Percentiles rank a stretch among this genome's conserved stretches.
Evolutionary conservation across 768 basidiomycete genomes (phyloP).

Genomic region (Neoboletus subvelutipes): DNA sequence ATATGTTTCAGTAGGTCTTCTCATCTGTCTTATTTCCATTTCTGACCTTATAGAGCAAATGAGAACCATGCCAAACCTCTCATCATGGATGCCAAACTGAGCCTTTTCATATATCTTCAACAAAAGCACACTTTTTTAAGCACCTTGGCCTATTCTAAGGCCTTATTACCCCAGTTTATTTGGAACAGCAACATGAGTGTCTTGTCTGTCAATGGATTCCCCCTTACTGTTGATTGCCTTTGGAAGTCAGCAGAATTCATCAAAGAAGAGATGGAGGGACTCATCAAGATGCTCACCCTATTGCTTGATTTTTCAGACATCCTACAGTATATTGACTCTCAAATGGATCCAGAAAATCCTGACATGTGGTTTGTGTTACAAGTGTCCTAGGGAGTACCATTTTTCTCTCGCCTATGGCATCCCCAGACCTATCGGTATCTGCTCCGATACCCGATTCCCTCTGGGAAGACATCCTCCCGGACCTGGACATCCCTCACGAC

Average conservation of each 20-base stretch:
- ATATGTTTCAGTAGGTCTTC: too few species aligned
- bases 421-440: too few species aligned
- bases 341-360: background rate
- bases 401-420: too few species aligned
- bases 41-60: too few species aligned
- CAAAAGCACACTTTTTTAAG: background rate
- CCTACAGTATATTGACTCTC: background rate
- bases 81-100: too few species aligned
- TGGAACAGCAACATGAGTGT: background rate
- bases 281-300: background rate
- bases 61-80: too few species aligned
- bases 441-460: too few species aligned
- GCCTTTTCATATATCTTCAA: too few species aligned
- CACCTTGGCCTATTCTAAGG: background rate
- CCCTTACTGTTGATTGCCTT: background rate
- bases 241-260: background rate
- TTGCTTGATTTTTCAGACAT: background rate
- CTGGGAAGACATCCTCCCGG: too few species aligned
- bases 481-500: too few species aligned
- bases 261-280: background rate
- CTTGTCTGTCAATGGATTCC: background rate
- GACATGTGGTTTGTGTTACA: background rate
- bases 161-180: background rate
- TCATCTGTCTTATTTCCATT: too few species aligned
- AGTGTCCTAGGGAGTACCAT: too few species aligned